Conservation (phyloP, 306 rosid genomes). For the Casuarina equisetifolia region DNA sequence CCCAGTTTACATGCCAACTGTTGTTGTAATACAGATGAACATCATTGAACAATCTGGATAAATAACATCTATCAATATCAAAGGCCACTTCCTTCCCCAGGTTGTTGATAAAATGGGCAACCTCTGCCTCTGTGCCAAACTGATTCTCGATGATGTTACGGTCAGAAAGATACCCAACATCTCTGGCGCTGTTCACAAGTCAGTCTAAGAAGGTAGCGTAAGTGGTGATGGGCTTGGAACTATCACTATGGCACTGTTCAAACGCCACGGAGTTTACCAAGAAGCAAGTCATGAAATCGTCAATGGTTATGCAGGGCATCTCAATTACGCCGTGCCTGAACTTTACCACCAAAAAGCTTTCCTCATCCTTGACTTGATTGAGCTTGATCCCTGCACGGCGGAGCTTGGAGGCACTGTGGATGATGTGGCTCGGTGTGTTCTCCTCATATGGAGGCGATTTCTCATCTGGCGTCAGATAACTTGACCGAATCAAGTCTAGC, state of each 20-base stretch:
- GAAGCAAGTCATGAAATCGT: not conserved
- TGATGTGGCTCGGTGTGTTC: not conserved
- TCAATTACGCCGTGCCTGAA: not conserved
- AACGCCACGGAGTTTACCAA: not conserved
- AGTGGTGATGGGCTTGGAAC: not conserved
- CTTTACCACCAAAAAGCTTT: not conserved
- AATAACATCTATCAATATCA: too few relatives aligned
- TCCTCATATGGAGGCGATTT: not conserved
- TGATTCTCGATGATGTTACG: too few relatives aligned
- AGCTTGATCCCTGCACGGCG: not conserved
- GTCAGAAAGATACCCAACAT: too few relatives aligned
- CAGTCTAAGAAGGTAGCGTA: too few relatives aligned
- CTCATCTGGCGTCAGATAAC: not conserved
- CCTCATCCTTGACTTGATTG: not conserved
- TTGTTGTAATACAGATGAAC: too few relatives aligned
- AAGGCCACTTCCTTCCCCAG: too few relatives aligned
- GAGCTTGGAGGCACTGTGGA: not conserved
- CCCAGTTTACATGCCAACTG: too few relatives aligned
- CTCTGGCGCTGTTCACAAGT: too few relatives aligned
- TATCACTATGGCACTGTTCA: not conserved
- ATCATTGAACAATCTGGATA: too few relatives aligned
- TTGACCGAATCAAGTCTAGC: not conserved
- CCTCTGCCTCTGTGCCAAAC: too few relatives aligned
- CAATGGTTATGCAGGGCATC: not conserved
- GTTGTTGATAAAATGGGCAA: too few relatives aligned